Evolutionary conservation across 1,284 basidiomycete genomes (phyloP).

Genomic region (Coriolopsis trogii): DNA sequence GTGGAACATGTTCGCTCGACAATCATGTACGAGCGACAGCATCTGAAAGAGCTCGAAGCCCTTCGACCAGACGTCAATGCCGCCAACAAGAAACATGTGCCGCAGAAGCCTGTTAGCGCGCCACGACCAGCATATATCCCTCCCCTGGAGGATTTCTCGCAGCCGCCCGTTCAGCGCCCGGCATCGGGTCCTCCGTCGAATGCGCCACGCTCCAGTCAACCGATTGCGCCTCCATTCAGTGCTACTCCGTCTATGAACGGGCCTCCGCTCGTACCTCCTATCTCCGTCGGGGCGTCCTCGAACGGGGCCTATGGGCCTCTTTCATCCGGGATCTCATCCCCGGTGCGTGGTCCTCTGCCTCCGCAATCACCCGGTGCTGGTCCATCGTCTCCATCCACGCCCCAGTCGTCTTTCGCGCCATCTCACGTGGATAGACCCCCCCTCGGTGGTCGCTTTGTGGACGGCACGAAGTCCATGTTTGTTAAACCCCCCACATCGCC

Average conservation of each 20-base stretch:
- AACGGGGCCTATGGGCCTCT: constrained; percentile 11
- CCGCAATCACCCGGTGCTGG: constrained; percentile 58
- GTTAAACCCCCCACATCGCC: constrained; percentile 50
- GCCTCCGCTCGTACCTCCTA: constrained; percentile 9
- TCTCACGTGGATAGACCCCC: constrained; percentile 46
- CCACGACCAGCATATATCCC: constrained; percentile 65
- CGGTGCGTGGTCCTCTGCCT: constrained; percentile 30
- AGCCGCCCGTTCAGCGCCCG: constrained; percentile 40
- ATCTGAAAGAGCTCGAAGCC: constrained; percentile 86
- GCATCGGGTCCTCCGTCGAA: constrained; percentile 32
- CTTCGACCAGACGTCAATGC: constrained; percentile 74
- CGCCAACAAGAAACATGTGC: constrained; percentile 62
- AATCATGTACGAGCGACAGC: constrained; percentile 88
- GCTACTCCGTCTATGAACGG: constrained; percentile 18
- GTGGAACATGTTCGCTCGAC: constrained; percentile 90
- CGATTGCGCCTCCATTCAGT: constrained; percentile 14
- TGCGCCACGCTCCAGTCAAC: constrained; percentile 12
- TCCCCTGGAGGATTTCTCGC: constrained; percentile 64
- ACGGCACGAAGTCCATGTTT: constrained; percentile 80
- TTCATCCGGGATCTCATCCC: constrained; percentile 14
- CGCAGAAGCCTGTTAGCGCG: constrained; percentile 46
- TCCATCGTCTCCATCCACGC: constrained; percentile 38
- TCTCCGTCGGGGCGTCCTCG: constrained; percentile 2
- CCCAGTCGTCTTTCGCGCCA: constrained; percentile 27
- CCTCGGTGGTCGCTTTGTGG: constrained; percentile 65